These are phyloP conservation scores for Globisporangium viniferum DNA, from an alignment of 352 stramenopile species.

Conservation along the genomic window DNA sequence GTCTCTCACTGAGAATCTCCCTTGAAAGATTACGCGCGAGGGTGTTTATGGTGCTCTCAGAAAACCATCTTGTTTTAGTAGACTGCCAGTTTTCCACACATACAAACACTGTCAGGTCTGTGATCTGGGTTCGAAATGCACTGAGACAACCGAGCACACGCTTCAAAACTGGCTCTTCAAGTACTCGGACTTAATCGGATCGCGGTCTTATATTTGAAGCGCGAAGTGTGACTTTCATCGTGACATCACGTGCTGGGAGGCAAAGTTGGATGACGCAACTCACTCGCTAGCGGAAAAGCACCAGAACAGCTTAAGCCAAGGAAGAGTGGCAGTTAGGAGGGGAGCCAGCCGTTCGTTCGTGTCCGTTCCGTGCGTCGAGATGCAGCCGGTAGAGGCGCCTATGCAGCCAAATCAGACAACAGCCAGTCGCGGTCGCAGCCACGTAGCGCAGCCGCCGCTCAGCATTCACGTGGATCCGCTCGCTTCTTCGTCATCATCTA, in stretches of 20 bases:
- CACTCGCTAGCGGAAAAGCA: background rate
- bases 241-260: background rate
- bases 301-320: background rate
- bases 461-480: background rate
- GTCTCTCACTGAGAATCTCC: too few species aligned
- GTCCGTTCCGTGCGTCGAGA: constrained; percentile 3
- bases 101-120: too few species aligned
- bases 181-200: background rate
- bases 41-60: background rate
- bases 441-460: background rate
- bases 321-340: background rate
- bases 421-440: too few species aligned
- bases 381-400: background rate
- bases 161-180: too few species aligned
- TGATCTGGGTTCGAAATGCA: too few species aligned
- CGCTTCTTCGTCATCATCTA: background rate
- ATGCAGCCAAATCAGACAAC: background rate
- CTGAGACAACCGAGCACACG: too few species aligned
- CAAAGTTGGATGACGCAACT: constrained; percentile 7
- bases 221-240: background rate
- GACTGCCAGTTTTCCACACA: too few species aligned
- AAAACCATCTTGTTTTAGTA: too few species aligned
- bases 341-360: background rate
- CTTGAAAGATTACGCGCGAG: background rate
- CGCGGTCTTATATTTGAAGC: background rate